phyloP scores from a whole-genome alignment of 768 basidiomycete genomes.

The Trametes villosa region DNA sequence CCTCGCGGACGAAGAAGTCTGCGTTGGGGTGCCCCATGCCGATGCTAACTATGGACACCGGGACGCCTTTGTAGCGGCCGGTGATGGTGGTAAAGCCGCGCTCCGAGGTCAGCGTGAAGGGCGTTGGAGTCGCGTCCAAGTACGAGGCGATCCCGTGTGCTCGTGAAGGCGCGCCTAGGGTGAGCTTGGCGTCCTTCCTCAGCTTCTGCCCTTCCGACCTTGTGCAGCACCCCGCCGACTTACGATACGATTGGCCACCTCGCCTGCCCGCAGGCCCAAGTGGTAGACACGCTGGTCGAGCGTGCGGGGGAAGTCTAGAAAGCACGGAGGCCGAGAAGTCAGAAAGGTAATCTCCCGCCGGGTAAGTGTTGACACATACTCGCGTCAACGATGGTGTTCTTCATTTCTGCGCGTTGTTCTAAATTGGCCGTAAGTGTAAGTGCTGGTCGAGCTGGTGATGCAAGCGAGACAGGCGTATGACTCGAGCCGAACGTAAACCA shows the following conservation, averaged over 20 bases:
- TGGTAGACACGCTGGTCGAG: conserved; percentile 78
- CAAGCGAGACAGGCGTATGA: conserved; percentile 8
- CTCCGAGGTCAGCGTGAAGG: conserved; percentile 69
- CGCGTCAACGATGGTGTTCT: conserved; percentile 21
- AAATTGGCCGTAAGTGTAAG: neutral
- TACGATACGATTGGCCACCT: conserved; percentile 83
- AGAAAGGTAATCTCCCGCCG: conserved; percentile 10
- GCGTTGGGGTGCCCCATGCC: conserved; percentile 86
- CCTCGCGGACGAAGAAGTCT: conserved; percentile 86
- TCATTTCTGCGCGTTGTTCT: conserved; percentile 3
- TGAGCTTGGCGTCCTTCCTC: conserved; percentile 51
- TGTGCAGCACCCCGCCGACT: conserved; percentile 24
- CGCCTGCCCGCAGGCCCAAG: conserved; percentile 72
- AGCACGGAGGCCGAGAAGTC: conserved; percentile 3
- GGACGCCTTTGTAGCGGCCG: conserved; percentile 50
- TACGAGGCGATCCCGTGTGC: conserved; percentile 60
- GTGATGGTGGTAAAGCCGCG: conserved; percentile 65
- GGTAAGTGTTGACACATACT: conserved; percentile 20
- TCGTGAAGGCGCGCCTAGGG: conserved; percentile 74
- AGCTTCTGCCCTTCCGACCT: conserved; percentile 11
- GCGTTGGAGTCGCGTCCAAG: conserved; percentile 61
- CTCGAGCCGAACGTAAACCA: conserved; percentile 1
- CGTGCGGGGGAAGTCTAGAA: conserved; percentile 76
- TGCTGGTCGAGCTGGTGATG: conserved; percentile 4
- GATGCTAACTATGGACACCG: conserved; percentile 75